Conservation (phyloP, 2,329 filamentous ascomycete genomes). For the Daldinia sp. region DNA sequence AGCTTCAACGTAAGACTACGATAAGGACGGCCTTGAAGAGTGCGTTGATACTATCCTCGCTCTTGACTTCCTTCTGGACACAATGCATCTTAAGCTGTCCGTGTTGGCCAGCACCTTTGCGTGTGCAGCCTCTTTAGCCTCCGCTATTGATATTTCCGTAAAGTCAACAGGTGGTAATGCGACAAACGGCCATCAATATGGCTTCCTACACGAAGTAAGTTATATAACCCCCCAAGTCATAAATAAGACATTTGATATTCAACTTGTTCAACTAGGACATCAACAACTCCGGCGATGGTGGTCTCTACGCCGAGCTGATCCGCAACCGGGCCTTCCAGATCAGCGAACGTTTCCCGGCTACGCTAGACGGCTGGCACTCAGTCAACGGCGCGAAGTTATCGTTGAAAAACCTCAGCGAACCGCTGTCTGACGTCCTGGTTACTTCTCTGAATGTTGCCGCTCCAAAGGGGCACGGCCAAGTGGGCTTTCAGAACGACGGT, state of each 20-base stretch:
- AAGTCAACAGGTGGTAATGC: conserved; percentile 56
- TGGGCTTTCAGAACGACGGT: conserved; percentile 66
- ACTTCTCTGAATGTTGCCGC: conserved; percentile 62
- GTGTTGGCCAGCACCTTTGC: conserved; percentile 39
- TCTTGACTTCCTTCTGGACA: conserved; percentile 9
- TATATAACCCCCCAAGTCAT: background rate
- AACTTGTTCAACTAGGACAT: conserved; percentile 63
- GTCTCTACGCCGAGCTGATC: conserved; percentile 78
- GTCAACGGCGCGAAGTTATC: conserved; percentile 59
- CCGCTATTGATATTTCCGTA: conserved; percentile 55
- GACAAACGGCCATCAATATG: conserved; percentile 60
- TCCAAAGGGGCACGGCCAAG: conserved; percentile 50
- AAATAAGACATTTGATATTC: background rate
- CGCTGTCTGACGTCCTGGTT: conserved; percentile 65
- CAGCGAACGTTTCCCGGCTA: conserved; percentile 57
- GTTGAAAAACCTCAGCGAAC: conserved; percentile 60
- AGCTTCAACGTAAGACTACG: no score
- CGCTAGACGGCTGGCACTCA: conserved; percentile 60
- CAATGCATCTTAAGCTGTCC: conserved; percentile 43
- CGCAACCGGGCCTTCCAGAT: conserved; percentile 78
- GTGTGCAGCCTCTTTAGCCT: conserved; percentile 37
- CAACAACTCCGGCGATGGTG: conserved; percentile 77
- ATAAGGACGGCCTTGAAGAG: background rate
- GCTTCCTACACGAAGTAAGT: conserved; percentile 59
- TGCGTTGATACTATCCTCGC: background rate